phyloP scores from a whole-genome alignment of 2,329 filamentous ascomycete species.

The Septoria petroselini region DNA sequence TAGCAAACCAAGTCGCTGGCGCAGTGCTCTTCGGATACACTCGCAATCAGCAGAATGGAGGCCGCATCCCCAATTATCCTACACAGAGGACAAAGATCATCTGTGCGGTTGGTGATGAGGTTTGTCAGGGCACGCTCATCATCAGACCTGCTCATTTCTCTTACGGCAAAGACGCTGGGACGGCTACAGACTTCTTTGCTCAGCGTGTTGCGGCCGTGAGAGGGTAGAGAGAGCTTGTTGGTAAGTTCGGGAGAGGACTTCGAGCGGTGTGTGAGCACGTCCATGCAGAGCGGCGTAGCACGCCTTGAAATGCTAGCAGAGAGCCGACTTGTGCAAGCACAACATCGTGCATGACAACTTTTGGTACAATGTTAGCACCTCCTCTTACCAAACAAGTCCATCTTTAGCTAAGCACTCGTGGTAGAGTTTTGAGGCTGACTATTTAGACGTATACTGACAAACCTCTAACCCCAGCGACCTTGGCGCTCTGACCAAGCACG shows the following conservation, averaged over 20 bases:
- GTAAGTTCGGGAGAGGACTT: neutral
- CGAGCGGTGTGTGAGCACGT: too few relatives aligned
- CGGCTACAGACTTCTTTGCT: conserved; percentile 8
- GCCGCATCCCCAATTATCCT: conserved; percentile 38
- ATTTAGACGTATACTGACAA: too few relatives aligned
- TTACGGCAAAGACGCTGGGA: conserved; percentile 23
- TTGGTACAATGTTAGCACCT: too few relatives aligned
- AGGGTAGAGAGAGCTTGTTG: neutral
- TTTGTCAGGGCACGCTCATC: conserved; percentile 37
- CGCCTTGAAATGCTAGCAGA: too few relatives aligned
- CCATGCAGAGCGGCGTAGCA: too few relatives aligned
- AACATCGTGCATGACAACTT: too few relatives aligned
- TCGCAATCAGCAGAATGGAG: conserved; percentile 38
- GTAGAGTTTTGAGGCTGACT: too few relatives aligned
- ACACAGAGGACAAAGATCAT: conserved; percentile 34
- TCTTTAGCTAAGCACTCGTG: too few relatives aligned
- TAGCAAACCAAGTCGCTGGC: conserved; percentile 37
- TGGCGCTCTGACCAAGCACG: too few relatives aligned
- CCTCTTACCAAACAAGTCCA: too few relatives aligned
- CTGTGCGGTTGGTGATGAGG: conserved; percentile 37
- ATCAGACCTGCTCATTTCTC: conserved; percentile 36
- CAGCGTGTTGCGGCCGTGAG: conserved; percentile 3
- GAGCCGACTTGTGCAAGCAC: too few relatives aligned
- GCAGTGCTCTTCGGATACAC: conserved; percentile 43
- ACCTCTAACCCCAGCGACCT: too few relatives aligned